Conservation (phyloP, 176 grass and related monocot genomes). For the Eleusine coracana region DNA sequence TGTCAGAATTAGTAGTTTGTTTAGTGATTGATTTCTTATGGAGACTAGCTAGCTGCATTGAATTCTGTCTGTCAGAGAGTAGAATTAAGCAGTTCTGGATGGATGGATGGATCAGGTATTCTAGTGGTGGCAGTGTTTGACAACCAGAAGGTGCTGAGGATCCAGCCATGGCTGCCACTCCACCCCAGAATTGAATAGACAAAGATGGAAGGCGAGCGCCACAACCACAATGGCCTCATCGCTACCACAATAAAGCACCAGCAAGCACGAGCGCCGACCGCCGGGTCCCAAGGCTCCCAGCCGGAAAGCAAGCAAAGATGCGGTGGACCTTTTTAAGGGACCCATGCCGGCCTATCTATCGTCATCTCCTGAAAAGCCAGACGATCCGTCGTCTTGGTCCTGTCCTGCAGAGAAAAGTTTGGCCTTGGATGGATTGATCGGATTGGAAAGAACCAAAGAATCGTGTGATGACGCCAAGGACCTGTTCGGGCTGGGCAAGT, state of each 20-base stretch:
- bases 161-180: background rate
- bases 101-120: background rate
- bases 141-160: conserved; percentile 35
- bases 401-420: conserved; percentile 1
- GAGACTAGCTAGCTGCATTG: background rate
- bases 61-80: background rate
- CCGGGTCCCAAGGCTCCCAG: background rate
- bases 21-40: background rate
- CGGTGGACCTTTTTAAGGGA: conserved; percentile 31
- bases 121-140: conserved; percentile 36
- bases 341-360: background rate
- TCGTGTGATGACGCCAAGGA: background rate
- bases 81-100: background rate
- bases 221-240: background rate
- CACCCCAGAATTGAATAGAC: conserved; percentile 1
- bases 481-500: background rate
- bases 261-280: background rate
- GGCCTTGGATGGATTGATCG: background rate
- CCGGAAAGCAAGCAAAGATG: conserved; percentile 11
- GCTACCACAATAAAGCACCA: background rate
- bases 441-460: conserved; percentile 49
- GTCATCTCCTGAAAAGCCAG: background rate
- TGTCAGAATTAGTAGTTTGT: background rate
- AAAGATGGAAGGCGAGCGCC: conserved; percentile 4
- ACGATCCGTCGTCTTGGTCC: background rate